These are phyloP conservation scores for Castanea crenata DNA, from an alignment of 306 rosid species.

Conservation along the genomic window DNA sequence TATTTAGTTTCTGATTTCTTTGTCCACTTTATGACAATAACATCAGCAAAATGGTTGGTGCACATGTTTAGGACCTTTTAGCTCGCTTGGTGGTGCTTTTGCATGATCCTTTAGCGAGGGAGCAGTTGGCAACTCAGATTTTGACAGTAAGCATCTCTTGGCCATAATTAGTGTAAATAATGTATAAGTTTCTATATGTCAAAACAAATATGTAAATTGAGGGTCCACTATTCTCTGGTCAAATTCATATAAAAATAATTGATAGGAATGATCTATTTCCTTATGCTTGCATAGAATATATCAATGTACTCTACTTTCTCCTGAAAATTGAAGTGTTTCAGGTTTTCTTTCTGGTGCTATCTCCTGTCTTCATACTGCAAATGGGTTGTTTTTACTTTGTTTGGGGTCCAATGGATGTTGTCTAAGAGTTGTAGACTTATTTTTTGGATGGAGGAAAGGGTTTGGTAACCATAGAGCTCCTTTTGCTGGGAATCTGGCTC, in stretches of 20 bases:
- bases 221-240: not conserved
- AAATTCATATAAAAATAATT: not conserved
- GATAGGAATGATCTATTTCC: not conserved
- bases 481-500: no score
- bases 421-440: no score
- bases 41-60: constrained; percentile 17
- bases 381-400: not conserved
- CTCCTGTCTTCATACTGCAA: constrained; percentile 7
- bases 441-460: no score
- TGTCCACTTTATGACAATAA: constrained; percentile 3
- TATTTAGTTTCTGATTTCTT: constrained; percentile 1
- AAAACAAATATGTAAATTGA: not conserved
- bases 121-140: constrained; percentile 86
- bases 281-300: not conserved
- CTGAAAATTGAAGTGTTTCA: not conserved
- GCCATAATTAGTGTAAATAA: not conserved
- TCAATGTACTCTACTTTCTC: constrained; percentile 7
- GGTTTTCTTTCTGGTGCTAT: constrained; percentile 1
- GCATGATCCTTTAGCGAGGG: constrained; percentile 90
- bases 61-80: constrained; percentile 71
- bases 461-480: no score
- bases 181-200: not conserved
- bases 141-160: constrained; percentile 58
- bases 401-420: no score
- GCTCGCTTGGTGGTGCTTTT: constrained; percentile 92